Evolutionary conservation across 1,284 basidiomycete genomes (phyloP), one percentile per base, ranked within the genome.

Genomic region (Schizophyllum amplum): DNA sequence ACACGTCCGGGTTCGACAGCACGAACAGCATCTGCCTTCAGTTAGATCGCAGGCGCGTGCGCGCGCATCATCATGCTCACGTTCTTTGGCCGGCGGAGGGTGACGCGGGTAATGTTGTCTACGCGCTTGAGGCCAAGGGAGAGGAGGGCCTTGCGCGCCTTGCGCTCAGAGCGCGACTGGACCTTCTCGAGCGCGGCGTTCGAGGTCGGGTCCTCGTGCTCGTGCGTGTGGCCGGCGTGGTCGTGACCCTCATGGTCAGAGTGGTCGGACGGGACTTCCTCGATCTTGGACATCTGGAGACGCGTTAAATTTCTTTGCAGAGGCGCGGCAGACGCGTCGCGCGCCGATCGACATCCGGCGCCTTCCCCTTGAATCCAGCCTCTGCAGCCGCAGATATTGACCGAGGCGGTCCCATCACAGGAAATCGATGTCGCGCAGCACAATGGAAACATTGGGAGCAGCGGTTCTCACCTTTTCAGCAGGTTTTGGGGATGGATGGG

Each of bases 1-100:
- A 99, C 55, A 99, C 96, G 65, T 99, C 96, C 55, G 97, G 96
- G 59, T 89, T 80, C 60, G 92, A 84, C 66, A 99, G 84, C 62
- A 98, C 95, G 72, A 98, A 92, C 60, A 99, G 84, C 63, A 94
- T 79, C 90, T 93, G 64, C 24, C 27, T 22, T 52, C 21, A 33
- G 15, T 5, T 26, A 23, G 25, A 26, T 49, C 24, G 22, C 27
- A 33, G 13, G 11, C 22, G 50, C 24, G 25, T 49, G 25, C 27
- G 27, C 33, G 11, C n/a, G 47, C 15, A 52, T 20, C 24, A 24
- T 6, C 11, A 55, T 21, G 73, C 86, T 64, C 69, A 94, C 92
- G 71, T 96, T 96, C 78, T 96, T 96, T 57, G 94, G 91, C 71
- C 94, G 83, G 70, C 94, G 82, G 70, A 99, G 83, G 61, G 94